Percentiles rank a stretch among this genome's conserved stretches.
These are phyloP conservation scores for Brassica hybrid DNA, from an alignment of 441 rosid genomes.

Conservation along the genomic window DNA sequence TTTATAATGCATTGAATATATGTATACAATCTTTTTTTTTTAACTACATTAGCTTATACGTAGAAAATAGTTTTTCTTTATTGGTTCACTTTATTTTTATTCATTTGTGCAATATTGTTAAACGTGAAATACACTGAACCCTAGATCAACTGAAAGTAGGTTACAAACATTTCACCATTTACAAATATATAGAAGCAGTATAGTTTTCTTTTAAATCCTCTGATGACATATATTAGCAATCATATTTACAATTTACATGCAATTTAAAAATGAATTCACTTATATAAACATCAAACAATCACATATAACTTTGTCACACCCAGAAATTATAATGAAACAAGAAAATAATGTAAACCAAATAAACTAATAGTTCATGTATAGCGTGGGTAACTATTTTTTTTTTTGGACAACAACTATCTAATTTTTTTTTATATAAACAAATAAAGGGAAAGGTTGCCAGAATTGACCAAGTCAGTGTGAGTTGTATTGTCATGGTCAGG, in stretches of 20 bases:
- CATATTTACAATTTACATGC: neutral
- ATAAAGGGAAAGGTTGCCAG: constrained; percentile 19
- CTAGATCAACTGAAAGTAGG: neutral
- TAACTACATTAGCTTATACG: neutral
- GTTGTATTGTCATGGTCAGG: constrained; percentile 20
- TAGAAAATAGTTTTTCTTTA: neutral
- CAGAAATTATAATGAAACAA: neutral
- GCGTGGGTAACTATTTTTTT: neutral
- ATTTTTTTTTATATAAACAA: neutral
- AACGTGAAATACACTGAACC: neutral
- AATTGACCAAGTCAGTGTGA: constrained; percentile 36
- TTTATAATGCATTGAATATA: neutral
- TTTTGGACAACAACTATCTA: neutral
- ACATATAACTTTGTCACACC: neutral
- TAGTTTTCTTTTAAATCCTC: neutral
- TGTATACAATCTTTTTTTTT: neutral
- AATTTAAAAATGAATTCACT: neutral
- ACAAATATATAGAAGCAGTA: neutral
- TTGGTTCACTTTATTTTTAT: neutral
- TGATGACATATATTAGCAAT: neutral
- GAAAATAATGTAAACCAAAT: neutral
- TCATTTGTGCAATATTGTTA: neutral
- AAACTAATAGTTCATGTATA: neutral
- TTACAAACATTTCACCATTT: neutral
- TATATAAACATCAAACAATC: neutral